Evolutionary conservation across 139 green algal genomes (phyloP), one percentile per base, ranked within the genome.

Genomic region (Chlamydomonas eustigma): DNA sequence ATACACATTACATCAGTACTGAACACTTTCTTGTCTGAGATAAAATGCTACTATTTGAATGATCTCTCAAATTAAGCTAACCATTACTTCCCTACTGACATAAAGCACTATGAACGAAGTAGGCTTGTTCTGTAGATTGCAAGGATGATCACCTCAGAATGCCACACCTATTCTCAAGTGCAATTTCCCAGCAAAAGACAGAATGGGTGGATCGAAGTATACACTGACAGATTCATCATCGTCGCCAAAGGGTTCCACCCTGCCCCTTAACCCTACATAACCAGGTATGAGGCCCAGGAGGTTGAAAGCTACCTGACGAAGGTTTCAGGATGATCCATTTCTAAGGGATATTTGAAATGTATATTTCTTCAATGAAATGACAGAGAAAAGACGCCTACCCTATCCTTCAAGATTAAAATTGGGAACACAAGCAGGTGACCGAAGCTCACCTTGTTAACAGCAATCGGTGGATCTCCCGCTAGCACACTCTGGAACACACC

Each of bases 391-490:
- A n/a, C n/a, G n/a, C n/a, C n/a, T n/a, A n/a, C n/a, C n/a, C n/a
- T n/a, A n/a, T n/a, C n/a, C n/a, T n/a, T n/a, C n/a, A n/a, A n/a
- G n/a, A n/a, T n/a, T n/a, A n/a, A n/a, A n/a, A n/a, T n/a, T n/a
- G n/a, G n/a, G n/a, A n/a, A n/a, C n/a, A n/a, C n/a, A n/a, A n/a
- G n/a, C n/a, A n/a, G n/a, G n/a, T n/a, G n/a, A n/a, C n/a, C n/a
- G n/a, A 68, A 22, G 3, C 76, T 22, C 30, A 88, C 87, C 84
- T 93, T 92, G 82, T 94, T 95, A 22, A 77, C 88, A 2, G 86
- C 90, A 0, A 95, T 50, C 72, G 90, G 79, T 33, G 90, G 90
- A 72, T 86, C n/a, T 50, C 65, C 65, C 65, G 34, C 22, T 34
- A 39, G 74, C 30, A 94, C 85, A 22, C 68, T 83, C 75, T 96